phyloP scores from a whole-genome alignment of 2,329 filamentous ascomycete genomes.

The Sphaceloma murrayae region DNA sequence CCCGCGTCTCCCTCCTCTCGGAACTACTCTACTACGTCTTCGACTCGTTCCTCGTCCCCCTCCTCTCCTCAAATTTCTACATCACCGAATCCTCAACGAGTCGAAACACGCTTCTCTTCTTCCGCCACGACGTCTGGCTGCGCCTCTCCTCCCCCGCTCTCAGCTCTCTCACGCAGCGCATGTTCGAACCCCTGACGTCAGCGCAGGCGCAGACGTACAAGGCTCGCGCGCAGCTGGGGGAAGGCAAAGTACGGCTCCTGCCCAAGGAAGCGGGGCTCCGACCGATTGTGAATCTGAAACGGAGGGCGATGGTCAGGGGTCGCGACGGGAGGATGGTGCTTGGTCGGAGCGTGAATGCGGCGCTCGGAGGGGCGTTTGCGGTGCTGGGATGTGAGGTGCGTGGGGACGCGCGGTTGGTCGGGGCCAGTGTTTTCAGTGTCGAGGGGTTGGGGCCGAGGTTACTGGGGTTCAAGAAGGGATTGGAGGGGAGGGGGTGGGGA shows the following conservation, averaged over 20 bases:
- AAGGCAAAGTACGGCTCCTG: constrained; percentile 68
- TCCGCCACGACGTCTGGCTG: constrained; percentile 87
- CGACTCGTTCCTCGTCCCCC: constrained; percentile 79
- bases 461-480: constrained; percentile 53
- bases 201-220: constrained; percentile 50
- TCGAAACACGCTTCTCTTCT: constrained; percentile 78
- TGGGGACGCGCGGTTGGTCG: constrained; percentile 49
- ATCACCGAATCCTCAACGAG: constrained; percentile 82
- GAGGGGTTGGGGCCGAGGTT: constrained; percentile 69
- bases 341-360: constrained; percentile 57
- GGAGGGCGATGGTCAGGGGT: constrained; percentile 46
- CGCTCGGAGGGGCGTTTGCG: constrained; percentile 64
- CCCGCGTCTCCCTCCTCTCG: constrained; percentile 66
- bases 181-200: constrained; percentile 68
- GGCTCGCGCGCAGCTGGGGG: constrained; percentile 57
- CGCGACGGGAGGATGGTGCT: constrained; percentile 45
- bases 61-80: constrained; percentile 82
- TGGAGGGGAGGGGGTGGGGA: constrained; percentile 31
- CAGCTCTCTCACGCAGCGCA: constrained; percentile 53
- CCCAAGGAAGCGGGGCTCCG: constrained; percentile 70
- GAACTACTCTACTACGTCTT: constrained; percentile 91
- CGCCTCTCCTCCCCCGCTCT: constrained; percentile 65
- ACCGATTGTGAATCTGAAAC: constrained; percentile 77
- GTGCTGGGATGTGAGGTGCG: constrained; percentile 73
- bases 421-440: constrained; percentile 70